Evolutionary conservation across 768 basidiomycete genomes (phyloP).

Genomic region (Pholiota conissans): DNA sequence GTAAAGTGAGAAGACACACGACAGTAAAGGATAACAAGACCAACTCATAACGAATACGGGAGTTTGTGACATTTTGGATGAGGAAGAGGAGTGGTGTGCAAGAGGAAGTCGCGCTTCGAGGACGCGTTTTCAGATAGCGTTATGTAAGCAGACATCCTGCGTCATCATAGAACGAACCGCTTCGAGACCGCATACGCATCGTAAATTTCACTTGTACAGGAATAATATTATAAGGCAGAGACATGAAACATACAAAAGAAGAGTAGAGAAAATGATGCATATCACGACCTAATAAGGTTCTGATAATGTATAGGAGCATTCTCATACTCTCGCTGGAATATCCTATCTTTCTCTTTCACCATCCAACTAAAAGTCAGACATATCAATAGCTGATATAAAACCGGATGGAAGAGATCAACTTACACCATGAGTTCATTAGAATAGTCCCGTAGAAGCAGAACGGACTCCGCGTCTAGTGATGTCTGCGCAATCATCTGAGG

Average conservation of each 20-base stretch:
- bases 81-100: no score
- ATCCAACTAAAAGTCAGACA: slow-evolving; percentile 59
- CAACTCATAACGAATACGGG: slow-evolving; percentile 85
- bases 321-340: slow-evolving; percentile 83
- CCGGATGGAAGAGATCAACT: slow-evolving; percentile 17
- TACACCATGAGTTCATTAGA: slow-evolving; percentile 86
- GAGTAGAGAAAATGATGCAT: no score
- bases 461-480: slow-evolving; percentile 87
- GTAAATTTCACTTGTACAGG: no score
- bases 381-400: background rate
- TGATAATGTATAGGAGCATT: slow-evolving; percentile 76
- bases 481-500: slow-evolving; percentile 90
- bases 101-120: background rate
- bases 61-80: slow-evolving; percentile 53
- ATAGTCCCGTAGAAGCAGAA: slow-evolving; percentile 82
- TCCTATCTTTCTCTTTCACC: slow-evolving; percentile 65
- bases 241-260: no score
- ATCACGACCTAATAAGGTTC: slow-evolving; percentile 75
- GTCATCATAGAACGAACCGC: no score
- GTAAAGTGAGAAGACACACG: background rate
- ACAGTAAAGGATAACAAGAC: slow-evolving; percentile 22
- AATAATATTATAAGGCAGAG: no score
- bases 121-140: background rate
- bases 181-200: no score
- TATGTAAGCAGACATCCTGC: no score